Evolutionary conservation across 192 early-diverging fungal species (phyloP), one percentile per base, ranked within the genome.

Genomic region (Spizellomyces punctatus): DNA sequence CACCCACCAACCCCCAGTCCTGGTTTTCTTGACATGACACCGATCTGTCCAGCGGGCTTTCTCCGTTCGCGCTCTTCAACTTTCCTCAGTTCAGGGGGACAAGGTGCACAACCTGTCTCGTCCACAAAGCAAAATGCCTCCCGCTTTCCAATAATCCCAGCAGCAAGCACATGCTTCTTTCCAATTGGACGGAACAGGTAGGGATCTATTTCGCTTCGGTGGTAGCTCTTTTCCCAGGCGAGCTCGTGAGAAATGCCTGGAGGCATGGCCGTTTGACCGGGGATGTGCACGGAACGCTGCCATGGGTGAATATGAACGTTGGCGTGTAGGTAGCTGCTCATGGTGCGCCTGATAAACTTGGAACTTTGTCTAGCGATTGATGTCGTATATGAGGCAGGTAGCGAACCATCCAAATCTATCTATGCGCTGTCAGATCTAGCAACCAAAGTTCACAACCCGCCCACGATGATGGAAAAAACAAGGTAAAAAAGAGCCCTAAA

Each of bases 1-100:
- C 64, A 66, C 8, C 64, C 64, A 22, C 64, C 64, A 46, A 66
- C 46, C 36, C 64, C 64, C 64, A 66, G 36, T 36, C 64, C 64
- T 6, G 64, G 64, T 46, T n/a, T 14, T 66, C 52, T 66, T 49
- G 64, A 8, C 50, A 54, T 54, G 14, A 46, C 43, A 12, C 64
- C 64, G 22, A 46, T 19, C 46, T 49, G 48, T 49, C 64, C 64
- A 16, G 64, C 64, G 17, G 48, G 46, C 10, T 17, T 22, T 19
- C 47, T 19, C 16, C 46, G 46, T 10, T 66, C 64, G 4, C 62
- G 36, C 19, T 63, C 45, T 41, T 22, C 62, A 17, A 17, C 27
- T 22, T n/a, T 44, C 8, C 36, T 22, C 62, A 63, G 21, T 17
- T 66, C 46, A 49, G 41, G 43, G 12, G 50, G 50, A 54, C 50